Conservation (phyloP, 2,329 filamentous ascomycete species). For the Cercospora beticola region DNA sequence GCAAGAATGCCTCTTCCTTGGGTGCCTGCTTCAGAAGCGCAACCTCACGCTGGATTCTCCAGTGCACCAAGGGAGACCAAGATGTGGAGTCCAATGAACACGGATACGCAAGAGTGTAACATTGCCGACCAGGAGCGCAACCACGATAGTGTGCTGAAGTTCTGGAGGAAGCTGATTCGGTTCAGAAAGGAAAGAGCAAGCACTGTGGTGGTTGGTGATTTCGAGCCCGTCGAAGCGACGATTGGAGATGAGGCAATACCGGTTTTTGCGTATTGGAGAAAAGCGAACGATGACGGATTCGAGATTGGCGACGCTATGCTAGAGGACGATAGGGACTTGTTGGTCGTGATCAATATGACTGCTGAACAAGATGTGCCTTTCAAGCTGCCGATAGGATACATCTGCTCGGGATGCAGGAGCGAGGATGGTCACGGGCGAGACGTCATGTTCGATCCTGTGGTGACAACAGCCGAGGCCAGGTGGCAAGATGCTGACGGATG, state of each 20-base stretch:
- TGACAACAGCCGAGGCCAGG: background rate
- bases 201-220: constrained; percentile 23
- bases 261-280: constrained; percentile 25
- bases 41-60: constrained; percentile 60
- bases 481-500: too few relatives aligned
- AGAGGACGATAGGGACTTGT: constrained; percentile 9
- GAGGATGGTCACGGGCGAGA: background rate
- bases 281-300: background rate
- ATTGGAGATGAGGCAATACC: constrained; percentile 7
- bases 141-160: constrained; percentile 18
- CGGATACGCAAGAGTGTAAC: constrained; percentile 22
- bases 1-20: constrained; percentile 49
- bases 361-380: constrained; percentile 14
- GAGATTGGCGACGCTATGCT: background rate
- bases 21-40: constrained; percentile 23
- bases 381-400: constrained; percentile 6
- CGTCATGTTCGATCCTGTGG: background rate
- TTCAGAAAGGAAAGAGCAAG: constrained; percentile 19
- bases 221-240: constrained; percentile 16
- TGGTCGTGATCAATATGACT: constrained; percentile 27
- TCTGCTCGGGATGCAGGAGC: background rate
- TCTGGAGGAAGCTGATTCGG: constrained; percentile 23
- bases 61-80: background rate
- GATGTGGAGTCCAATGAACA: constrained; percentile 30
- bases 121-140: constrained; percentile 16